Evolutionary conservation across 805 yeast genomes (phyloP), one percentile per base, ranked within the genome.

Genomic region (Monosporozyma aerobia): DNA sequence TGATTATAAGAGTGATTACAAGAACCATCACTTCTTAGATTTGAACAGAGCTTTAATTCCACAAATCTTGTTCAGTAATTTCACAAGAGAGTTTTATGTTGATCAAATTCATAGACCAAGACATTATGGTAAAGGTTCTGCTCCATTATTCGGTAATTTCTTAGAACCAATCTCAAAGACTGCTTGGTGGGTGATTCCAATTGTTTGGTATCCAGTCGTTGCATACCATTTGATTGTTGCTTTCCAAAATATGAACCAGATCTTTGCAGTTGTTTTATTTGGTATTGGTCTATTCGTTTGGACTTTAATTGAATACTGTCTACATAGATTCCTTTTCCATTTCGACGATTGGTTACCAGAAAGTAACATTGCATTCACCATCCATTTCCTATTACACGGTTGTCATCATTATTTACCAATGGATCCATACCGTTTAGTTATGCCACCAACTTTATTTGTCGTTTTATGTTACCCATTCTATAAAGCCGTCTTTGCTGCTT

Each of bases 41-140:
- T 78, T 94, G 63, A 81, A 77, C 60, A 82, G 80, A 67, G 95
- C 99, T 1, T 74, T 94, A 60, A 72, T 94, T 44, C 64, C 80
- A 69, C 99, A 94, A 73, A 87, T 94, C 47, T 71, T 89, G 52
- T 75, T 79, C 55, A 82, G 90, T 44, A 77, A 78, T 37, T 94
- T 90, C 76, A 65, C 86, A 44, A 92, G 87, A 67, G 95, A 88
- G 44, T 92, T 94, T 64, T 94, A 94, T 69, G 76, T 94, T 64
- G 96, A 90, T 67, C 97, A 94, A 71, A 94, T 94, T 44, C 99
- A 94, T 70, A 82, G 97, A 71, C 99, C 99, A 51, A 83, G 99
- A 67, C 99, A 94, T 70, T 94, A 90, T 67, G 98, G 98, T 58
- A 83, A 90, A 67, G 97, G 97, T 10, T 88, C 97, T 3, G 99